Base-by-base conservation (phyloP, 2,329 filamentous ascomycete genomes). In the Atkinsonella texensis region DNA sequence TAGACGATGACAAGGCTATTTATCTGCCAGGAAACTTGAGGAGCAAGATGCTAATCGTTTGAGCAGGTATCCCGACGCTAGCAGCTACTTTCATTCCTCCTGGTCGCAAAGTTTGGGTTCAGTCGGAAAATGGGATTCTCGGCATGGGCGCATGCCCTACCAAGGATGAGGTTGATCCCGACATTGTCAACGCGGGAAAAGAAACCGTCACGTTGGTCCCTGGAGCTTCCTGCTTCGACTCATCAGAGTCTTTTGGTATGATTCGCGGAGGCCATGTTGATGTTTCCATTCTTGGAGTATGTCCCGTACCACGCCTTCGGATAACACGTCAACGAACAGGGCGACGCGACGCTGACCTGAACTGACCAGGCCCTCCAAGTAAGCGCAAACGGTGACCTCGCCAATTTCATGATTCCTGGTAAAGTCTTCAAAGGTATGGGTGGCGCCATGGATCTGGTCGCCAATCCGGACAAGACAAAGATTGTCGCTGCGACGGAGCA, bases 361-460 rank as follows among this genome's bases (percentile, higher is more conserved):
- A 23, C 23, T 9, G 8, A 6, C 31, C 33, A 58, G 65, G 84
- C 87, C 2, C 80, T 91, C 57, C 86, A 94, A 70, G 87, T 93
- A 20, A 84, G 81, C 57, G 86, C 86, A 0, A 74, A 78, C 2
- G 88, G 88, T 28, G 88, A 94, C 63, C 69, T 94, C 50, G 88
- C 88, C 45, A 93, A 93, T 69, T 94, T 88, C 74, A 93, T 93
- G 84, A 85, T 94, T 56, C 88, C 88, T 0, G 88, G 88, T 23
- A 93, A 91, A 68, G 80, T 88, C 11, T 82, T 89, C 69, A 93
- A 93, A 74, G 88, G 88, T 17, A 93, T 94, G 83, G 88, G 88
- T 54, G 83, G 83, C 31, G 83, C 83, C 17, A 87, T 87, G 83
- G 83, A 87, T 63, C 69, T 87, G 8, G 81, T 87, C 11, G 82